Evolutionary conservation across 2,329 filamentous ascomycete species (phyloP).

Genomic region (Colletotrichum sp.): DNA sequence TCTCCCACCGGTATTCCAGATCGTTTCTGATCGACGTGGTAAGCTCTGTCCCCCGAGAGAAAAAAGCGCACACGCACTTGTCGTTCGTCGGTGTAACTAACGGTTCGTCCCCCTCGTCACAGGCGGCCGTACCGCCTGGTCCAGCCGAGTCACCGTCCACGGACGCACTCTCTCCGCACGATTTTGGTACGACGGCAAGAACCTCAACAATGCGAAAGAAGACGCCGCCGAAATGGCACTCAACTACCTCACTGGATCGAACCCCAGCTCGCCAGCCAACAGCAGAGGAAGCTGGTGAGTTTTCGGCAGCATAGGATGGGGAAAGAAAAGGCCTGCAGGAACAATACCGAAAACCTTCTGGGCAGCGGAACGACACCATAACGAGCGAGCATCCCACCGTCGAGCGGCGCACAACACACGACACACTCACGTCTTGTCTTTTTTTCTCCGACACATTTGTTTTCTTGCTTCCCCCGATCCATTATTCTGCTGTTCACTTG

Average conservation of each 20-base stretch:
- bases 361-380: not conserved
- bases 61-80: not conserved
- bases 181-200: constrained; percentile 91
- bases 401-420: constrained; percentile 5
- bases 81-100: not conserved
- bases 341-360: not conserved
- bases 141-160: constrained; percentile 76
- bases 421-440: not conserved
- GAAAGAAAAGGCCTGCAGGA: not conserved
- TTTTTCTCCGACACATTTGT: not conserved
- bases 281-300: constrained; percentile 20
- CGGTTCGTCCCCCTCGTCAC: not conserved
- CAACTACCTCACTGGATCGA: constrained; percentile 55
- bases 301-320: not conserved
- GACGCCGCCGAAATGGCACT: constrained; percentile 88
- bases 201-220: constrained; percentile 86
- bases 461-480: not conserved
- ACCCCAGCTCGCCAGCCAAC: constrained; percentile 44
- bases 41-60: constrained; percentile 29
- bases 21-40: constrained; percentile 80
- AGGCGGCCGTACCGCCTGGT: constrained; percentile 94
- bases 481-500: constrained; percentile 11
- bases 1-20: constrained; percentile 66
- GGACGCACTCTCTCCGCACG: constrained; percentile 72
- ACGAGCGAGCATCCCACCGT: constrained; percentile 3